These are phyloP conservation scores for Arthrobotrys conoides DNA, from an alignment of 2,329 filamentous ascomycete species.

Conservation along the genomic window DNA sequence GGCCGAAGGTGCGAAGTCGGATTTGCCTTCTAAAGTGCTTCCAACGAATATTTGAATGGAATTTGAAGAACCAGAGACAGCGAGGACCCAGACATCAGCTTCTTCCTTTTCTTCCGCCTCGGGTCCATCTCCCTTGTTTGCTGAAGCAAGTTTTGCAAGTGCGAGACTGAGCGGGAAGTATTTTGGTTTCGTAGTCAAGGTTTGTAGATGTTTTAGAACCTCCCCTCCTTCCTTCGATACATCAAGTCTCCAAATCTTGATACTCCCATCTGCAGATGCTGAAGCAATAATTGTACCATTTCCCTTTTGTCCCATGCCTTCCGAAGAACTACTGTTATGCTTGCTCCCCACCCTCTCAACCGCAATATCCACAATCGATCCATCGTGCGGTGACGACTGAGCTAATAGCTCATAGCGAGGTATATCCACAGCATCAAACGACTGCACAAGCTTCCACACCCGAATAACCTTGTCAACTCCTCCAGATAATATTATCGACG, in stretches of 20 bases:
- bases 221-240: slow-evolving; percentile 48
- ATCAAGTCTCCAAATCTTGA: slow-evolving; percentile 78
- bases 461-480: slow-evolving; percentile 81
- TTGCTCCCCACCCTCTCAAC: slow-evolving; percentile 36
- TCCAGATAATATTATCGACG: slow-evolving; percentile 79
- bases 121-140: not conserved
- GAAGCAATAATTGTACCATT: slow-evolving; percentile 70
- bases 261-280: slow-evolving; percentile 75
- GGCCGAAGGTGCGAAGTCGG: slow-evolving; percentile 77
- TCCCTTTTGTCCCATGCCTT: not conserved
- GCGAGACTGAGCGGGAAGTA: slow-evolving; percentile 87
- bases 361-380: slow-evolving; percentile 54
- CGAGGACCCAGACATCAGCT: slow-evolving; percentile 74
- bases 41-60: slow-evolving; percentile 80
- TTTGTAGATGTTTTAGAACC: slow-evolving; percentile 74
- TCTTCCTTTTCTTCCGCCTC: slow-evolving; percentile 65
- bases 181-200: slow-evolving; percentile 79
- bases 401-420: slow-evolving; percentile 41
- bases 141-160: slow-evolving; percentile 72
- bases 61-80: slow-evolving; percentile 86
- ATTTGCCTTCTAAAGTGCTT: slow-evolving; percentile 11
- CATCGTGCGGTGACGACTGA: slow-evolving; percentile 33
- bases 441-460: slow-evolving; percentile 65
- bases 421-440: not conserved
- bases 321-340: not conserved